Base-by-base conservation (phyloP, 257 asterid genomes). In the Solanum corneliomulleri region DNA sequence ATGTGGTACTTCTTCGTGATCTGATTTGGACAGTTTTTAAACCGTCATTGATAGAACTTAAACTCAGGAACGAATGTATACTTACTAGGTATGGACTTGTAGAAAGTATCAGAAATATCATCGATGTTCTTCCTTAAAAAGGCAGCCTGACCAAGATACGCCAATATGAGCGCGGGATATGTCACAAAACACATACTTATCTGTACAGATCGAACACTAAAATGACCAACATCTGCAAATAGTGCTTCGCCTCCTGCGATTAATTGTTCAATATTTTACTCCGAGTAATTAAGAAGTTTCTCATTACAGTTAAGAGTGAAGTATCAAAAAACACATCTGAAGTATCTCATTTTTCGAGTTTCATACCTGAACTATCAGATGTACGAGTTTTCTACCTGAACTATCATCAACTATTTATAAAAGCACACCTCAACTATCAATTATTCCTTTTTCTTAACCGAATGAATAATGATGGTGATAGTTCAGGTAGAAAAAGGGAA, bases 171-270 rank as follows among this genome's bases (percentile, higher is more conserved):
- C 1, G 94, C 88, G 0, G 97, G 96, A 49, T 91, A 93, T 56
- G 88, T 88, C 8, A 94, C 88, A 16, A 64, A 44, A n/a, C 93
- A 92, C 92, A 90, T 89, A 86, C 95, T 92, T 72, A 93, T 86
- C 71, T 93, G 98, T 37, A 94, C 88, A 2, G 96, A 88, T 60
- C 86, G 92, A 39, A 94, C 95, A 0, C 92, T 91, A 85, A 95
- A 94, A 82, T 95, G 98, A 3, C 94, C 98, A 31, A 95, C 90
- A 69, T 95, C 96, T 0, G 96, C 98, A 86, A 94, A 95, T 41
- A 95, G 66, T 9, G 98, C 98, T 87, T 94, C 98, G 2, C 94
- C 85, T 81, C 97, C 96, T 92, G 91, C 88, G 85, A 56, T 75
- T 45, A 16, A 15, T 37, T 37, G 11, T 10, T 37, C 82, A 74